A percentile compares a stretch with the other conserved stretches of the same genome.
These are phyloP conservation scores for Xanthoceras sorbifolium DNA, from an alignment of 345 rosid genomes.

Conservation along the genomic window DNA sequence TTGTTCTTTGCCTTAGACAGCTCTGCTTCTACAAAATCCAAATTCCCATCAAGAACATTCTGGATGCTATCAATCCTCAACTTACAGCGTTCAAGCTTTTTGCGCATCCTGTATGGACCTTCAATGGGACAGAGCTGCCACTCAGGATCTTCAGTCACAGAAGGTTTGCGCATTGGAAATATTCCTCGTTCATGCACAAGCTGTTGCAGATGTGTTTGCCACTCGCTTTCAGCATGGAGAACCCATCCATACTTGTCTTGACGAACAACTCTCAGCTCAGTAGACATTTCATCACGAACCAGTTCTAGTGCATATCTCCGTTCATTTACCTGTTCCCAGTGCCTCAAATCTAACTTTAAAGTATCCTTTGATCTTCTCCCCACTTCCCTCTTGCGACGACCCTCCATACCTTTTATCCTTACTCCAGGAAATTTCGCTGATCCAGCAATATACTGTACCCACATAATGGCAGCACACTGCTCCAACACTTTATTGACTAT, in stretches of 20 bases:
- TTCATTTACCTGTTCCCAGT: conserved; percentile 95
- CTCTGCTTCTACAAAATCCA: conserved; percentile 75
- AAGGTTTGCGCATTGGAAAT: conserved; percentile 75
- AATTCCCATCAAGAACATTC: conserved; percentile 71
- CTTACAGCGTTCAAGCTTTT: conserved; percentile 91
- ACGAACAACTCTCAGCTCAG: conserved; percentile 97
- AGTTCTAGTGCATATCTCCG: conserved; percentile 93
- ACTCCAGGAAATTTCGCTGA: conserved; percentile 95
- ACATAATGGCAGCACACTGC: conserved; percentile 95
- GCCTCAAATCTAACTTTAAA: conserved; percentile 76
- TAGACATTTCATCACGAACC: conserved; percentile 95
- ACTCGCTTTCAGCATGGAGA: conserved; percentile 99
- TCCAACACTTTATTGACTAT: conserved; percentile 82
- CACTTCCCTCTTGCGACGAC: conserved; percentile 90
- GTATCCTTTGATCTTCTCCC: conserved; percentile 86
- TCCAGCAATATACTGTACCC: conserved; percentile 93
- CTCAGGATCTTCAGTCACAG: conserved; percentile 63
- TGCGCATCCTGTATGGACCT: conserved; percentile 99
- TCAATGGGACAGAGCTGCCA: conserved; percentile 99
- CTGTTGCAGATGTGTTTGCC: conserved; percentile 97
- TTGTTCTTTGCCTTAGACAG: conserved; percentile 54
- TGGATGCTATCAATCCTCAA: conserved; percentile 79
- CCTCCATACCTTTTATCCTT: conserved; percentile 91
- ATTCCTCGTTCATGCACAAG: conserved; percentile 97
- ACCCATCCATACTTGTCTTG: conserved; percentile 99